A percentile compares a stretch with the other conserved stretches of the same genome.
Evolutionary conservation across 2,329 filamentous ascomycete species (phyloP).

Genomic region (Diaporthe vexans): DNA sequence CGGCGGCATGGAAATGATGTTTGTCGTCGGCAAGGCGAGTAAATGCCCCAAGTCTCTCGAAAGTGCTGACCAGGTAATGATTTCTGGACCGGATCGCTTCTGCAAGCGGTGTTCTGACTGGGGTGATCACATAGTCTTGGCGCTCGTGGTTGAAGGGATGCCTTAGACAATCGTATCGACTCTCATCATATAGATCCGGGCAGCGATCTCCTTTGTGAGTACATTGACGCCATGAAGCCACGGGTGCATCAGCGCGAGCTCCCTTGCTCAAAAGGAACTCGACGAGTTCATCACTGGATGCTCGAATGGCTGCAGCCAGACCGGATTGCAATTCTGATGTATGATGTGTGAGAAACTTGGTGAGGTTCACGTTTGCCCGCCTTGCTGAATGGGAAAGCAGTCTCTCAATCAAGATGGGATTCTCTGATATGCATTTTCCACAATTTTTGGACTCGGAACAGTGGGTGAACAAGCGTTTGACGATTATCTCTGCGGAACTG

Average conservation of each 20-base stretch:
- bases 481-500: fast-evolving
- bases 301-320: background rate
- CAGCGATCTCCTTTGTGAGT: no score
- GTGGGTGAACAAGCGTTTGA: background rate
- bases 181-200: background rate
- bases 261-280: background rate
- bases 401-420: background rate
- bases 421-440: background rate
- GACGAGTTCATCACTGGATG: background rate
- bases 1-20: background rate
- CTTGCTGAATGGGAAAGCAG: background rate
- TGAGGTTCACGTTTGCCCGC: background rate
- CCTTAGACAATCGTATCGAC: background rate
- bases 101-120: background rate
- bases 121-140: background rate
- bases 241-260: background rate
- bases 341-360: background rate
- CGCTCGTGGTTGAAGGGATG: no score
- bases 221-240: background rate
- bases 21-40: background rate
- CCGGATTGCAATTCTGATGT: background rate
- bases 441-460: background rate
- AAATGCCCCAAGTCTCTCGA: background rate
- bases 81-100: background rate
- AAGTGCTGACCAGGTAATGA: background rate